phyloP scores from a whole-genome alignment of 305 asterid species.

The Fraxinus xanthoxyloides region DNA sequence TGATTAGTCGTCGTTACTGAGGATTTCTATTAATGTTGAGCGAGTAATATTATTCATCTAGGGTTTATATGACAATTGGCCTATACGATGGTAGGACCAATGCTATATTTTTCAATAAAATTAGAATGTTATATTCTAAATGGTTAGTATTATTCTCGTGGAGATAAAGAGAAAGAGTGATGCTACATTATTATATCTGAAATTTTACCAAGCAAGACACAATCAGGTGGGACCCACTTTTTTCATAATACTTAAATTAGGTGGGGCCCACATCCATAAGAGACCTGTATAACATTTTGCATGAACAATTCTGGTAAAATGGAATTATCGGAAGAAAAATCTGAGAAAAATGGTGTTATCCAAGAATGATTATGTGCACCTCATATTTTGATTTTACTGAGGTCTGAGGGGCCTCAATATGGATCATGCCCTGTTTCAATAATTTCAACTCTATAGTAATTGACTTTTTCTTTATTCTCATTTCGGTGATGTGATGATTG shows the following conservation, averaged over 20 bases:
- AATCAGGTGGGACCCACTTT: no score
- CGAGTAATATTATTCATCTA: neutral
- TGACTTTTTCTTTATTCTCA: neutral
- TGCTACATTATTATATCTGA: no score
- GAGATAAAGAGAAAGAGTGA: no score
- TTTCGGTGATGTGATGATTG: constrained; percentile 36
- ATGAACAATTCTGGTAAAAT: no score
- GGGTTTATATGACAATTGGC: no score
- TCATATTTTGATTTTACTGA: neutral
- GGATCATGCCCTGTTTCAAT: neutral
- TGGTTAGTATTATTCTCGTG: neutral
- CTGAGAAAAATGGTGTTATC: neutral
- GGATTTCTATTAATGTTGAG: neutral
- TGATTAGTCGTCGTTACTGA: neutral
- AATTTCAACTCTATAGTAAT: neutral
- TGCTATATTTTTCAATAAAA: neutral
- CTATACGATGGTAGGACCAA: neutral
- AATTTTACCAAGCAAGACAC: no score
- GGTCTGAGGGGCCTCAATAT: neutral
- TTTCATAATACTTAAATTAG: no score
- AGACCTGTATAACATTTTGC: no score
- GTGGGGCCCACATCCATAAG: no score
- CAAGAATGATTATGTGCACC: neutral
- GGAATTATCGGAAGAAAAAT: no score
- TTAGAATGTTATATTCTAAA: neutral